Base-by-base conservation (phyloP, 1,284 basidiomycete species). In the Naganishia albida region DNA sequence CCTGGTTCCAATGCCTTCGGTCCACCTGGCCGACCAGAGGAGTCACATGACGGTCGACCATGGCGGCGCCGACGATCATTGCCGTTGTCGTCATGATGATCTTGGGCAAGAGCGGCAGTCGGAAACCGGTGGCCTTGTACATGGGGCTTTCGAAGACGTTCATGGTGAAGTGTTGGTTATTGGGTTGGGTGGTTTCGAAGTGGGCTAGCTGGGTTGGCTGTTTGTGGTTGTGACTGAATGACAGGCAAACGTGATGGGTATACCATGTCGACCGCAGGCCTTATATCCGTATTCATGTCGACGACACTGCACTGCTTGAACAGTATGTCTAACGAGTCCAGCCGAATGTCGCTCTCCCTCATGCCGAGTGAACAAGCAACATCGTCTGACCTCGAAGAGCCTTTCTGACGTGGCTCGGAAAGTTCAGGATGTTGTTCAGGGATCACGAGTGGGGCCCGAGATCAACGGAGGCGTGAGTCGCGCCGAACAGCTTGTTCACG, bases 61-160 rank as follows among this genome's bases (percentile, higher is more conserved):
- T 34, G 12, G 57, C 57, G 20, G 57, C 57, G 25, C 57, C 57
- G 46, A 60, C 30, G 46, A 60, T 60, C 57, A 60, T 60, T 8
- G 57, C 57, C 15, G 57, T 60, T 42, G 57, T 40, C 20, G 23
- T 50, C 46, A 60, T 50, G 48, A 60, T 50, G 57, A 60, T 50
- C 46, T 60, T 60, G n/a, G 57, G 57, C 26, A 60, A 18, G 44
- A 60, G 38, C 23, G 57, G 57, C 13, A 60, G 15, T 26, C 57
- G 57, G 57, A 60, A 60, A n/a, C 57, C 57, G 46, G 57, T 50
- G 46, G 46, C 46, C 46, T 60, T 60, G 57, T 60, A 60, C 57
- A 60, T 60, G 46, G 57, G 56, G 57, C 57, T 60, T 60, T 60
- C 57, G 34, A 60, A 60, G 46, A 50, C 57, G 57, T 60, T 60